Evolutionary conservation across 2,329 filamentous ascomycete species (phyloP), one percentile per base, ranked within the genome.

Genomic region (Diaporthe velutina): DNA sequence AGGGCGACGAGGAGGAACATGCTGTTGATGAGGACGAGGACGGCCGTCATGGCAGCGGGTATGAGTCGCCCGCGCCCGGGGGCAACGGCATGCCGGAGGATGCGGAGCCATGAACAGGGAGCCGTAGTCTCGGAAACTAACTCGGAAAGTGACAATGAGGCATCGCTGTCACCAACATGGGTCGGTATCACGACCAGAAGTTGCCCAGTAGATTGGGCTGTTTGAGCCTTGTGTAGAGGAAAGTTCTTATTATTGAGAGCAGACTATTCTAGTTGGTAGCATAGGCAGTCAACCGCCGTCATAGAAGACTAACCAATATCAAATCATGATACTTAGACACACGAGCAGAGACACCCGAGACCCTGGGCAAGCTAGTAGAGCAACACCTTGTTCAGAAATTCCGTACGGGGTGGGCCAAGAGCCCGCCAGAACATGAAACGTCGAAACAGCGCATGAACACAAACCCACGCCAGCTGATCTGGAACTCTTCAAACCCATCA

Each of bases 61-160:
- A 71, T 30, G 72, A 76, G 45, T 76, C 73, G 22, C 35, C 74
- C 33, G 57, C 74, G 10, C 74, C 68, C 8, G 67, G 71, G 8
- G 71, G 50, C 13, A 66, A 57, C n/a, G 64, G 64, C 38, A 58
- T 73, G 54, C 54, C 73, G 0, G 70, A 75, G 22, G 73, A 66
- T 2, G 52, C 45, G n/a, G 70, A 72, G 45, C 48, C 35, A 6
- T 17, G 28, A 52, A 66, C 5, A 42, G 67, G 19, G 57, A 71
- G 33, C 35, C 33, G 12, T 9, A 42, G 50, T 15, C n/a, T 30
- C 33, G 25, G n/a, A 22, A 28, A 10, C 4, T 2, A 28, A 2
- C 13, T 17, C 17, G 19, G 10, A 15, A 48, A 9, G 4, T 48
- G 25, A 33, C 60, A 48, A 45, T 10, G 8, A 30, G 13, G 25